phyloP scores from a whole-genome alignment of 2,329 filamentous ascomycete species.

The Pseudocercospora musae region DNA sequence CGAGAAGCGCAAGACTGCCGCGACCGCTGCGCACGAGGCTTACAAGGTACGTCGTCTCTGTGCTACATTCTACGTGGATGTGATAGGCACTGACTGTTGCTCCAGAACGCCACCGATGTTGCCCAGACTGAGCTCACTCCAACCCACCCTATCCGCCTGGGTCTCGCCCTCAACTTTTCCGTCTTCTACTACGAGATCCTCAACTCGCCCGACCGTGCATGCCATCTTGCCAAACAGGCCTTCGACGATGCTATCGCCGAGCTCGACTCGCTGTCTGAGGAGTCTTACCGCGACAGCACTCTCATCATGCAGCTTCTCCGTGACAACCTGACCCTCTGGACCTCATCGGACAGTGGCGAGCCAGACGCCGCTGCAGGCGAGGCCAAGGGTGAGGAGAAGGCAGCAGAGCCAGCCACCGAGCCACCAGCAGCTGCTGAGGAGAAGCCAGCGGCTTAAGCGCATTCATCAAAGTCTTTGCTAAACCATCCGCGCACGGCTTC shows the following conservation, averaged over 20 bases:
- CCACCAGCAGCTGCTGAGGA: constrained; percentile 38
- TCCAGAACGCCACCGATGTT: constrained; percentile 90
- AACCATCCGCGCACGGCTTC: constrained; percentile 18
- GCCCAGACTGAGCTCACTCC: constrained; percentile 96
- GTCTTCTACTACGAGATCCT: constrained; percentile 99
- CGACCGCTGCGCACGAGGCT: constrained; percentile 84
- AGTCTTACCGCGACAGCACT: constrained; percentile 98
- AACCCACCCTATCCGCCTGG: constrained; percentile 96
- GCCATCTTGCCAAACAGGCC: constrained; percentile 98
- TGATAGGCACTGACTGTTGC: constrained; percentile 21
- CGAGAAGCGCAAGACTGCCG: constrained; percentile 86
- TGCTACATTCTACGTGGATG: constrained; percentile 6
- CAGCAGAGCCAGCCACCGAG: constrained; percentile 46
- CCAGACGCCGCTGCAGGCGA: constrained; percentile 59
- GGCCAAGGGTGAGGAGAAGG: constrained; percentile 50
- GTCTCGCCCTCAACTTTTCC: constrained; percentile 97
- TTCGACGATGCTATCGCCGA: constrained; percentile 98
- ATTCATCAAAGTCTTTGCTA: constrained; percentile 11
- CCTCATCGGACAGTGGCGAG: constrained; percentile 85
- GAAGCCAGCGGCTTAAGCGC: constrained; percentile 25
- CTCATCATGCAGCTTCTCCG: constrained; percentile 99
- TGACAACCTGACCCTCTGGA: constrained; percentile 98
- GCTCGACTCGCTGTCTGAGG: constrained; percentile 95
- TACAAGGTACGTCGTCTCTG: constrained; percentile 73
- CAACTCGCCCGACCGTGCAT: constrained; percentile 95